Conservation (phyloP, 192 early-diverging fungal genomes). For the Coemansia sp. region DNA sequence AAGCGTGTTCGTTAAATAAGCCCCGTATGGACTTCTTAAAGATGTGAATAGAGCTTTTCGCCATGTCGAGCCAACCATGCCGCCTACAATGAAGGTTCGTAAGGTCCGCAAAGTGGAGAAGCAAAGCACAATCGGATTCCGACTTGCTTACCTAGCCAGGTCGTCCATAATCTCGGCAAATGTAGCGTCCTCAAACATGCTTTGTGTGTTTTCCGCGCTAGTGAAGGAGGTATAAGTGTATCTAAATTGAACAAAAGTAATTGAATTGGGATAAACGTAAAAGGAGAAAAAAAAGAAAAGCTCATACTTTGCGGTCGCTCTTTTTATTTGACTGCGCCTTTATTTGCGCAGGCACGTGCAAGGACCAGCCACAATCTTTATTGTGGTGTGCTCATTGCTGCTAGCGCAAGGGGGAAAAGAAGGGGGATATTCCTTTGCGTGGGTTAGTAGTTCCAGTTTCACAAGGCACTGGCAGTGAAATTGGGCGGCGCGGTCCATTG, state of each 20-base stretch:
- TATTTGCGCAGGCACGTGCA: too few relatives aligned
- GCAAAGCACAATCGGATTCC: background rate
- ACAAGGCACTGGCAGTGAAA: background rate
- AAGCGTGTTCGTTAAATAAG: background rate
- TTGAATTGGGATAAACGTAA: background rate
- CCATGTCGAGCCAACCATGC: too few relatives aligned
- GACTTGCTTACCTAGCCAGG: conserved; percentile 63
- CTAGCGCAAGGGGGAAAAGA: too few relatives aligned
- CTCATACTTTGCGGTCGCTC: background rate
- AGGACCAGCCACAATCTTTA: background rate
- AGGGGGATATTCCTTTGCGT: too few relatives aligned
- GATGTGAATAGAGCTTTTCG: background rate
- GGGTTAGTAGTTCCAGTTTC: too few relatives aligned
- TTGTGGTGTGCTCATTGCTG: too few relatives aligned
- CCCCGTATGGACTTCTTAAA: background rate
- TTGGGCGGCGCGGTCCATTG: conserved; percentile 12
- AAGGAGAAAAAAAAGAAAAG: conserved; percentile 3
- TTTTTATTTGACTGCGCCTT: background rate
- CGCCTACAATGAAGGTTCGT: too few relatives aligned
- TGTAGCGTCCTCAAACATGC: conserved; percentile 64
- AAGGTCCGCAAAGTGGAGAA: background rate
- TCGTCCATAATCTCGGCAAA: conserved; percentile 89
- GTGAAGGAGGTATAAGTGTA: background rate
- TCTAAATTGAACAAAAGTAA: conserved; percentile 3
- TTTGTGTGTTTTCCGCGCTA: conserved; percentile 4